Evolutionary conservation across 75 land plant genomes (phyloP).

Genomic region (Picea sitchensis): DNA sequence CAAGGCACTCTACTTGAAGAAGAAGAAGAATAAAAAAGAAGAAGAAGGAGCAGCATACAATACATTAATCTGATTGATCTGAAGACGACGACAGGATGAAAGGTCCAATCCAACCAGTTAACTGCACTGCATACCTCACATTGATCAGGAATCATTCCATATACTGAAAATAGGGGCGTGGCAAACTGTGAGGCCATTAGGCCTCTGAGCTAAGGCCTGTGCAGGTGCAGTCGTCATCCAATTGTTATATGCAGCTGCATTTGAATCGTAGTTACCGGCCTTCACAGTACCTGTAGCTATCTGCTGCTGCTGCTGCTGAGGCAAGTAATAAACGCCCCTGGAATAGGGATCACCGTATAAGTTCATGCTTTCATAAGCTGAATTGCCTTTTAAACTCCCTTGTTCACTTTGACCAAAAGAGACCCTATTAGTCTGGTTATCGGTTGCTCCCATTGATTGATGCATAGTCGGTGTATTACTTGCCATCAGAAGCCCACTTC

Average conservation of each 20-base stretch:
- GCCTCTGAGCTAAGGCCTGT: conserved; percentile 21
- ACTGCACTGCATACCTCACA: too few relatives aligned
- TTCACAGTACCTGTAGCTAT: not conserved
- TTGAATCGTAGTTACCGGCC: not conserved
- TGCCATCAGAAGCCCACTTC: conserved; percentile 21
- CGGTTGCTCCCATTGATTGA: conserved; percentile 4
- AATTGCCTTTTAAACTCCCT: conserved; percentile 1
- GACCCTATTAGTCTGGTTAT: not conserved
- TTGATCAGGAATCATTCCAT: conserved; percentile 40
- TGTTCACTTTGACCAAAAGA: conserved; percentile 21
- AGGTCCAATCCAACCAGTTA: not conserved
- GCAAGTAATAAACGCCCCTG: conserved; percentile 16
- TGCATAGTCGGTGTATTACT: conserved; percentile 2
- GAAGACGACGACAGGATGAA: not conserved
- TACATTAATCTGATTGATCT: too few relatives aligned
- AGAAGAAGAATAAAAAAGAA: too few relatives aligned
- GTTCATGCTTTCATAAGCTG: conserved; percentile 13
- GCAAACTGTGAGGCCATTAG: conserved; percentile 27
- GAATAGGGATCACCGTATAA: conserved; percentile 6
- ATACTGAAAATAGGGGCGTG: conserved; percentile 39
- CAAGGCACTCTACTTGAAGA: too few relatives aligned
- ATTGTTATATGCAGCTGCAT: conserved; percentile 6
- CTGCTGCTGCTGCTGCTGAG: conserved; percentile 15
- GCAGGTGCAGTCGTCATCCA: conserved; percentile 25
- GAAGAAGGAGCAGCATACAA: too few relatives aligned